These are phyloP conservation scores for Euphrasia arctica DNA, from an alignment of 305 asterid genomes.

Conservation along the genomic window DNA sequence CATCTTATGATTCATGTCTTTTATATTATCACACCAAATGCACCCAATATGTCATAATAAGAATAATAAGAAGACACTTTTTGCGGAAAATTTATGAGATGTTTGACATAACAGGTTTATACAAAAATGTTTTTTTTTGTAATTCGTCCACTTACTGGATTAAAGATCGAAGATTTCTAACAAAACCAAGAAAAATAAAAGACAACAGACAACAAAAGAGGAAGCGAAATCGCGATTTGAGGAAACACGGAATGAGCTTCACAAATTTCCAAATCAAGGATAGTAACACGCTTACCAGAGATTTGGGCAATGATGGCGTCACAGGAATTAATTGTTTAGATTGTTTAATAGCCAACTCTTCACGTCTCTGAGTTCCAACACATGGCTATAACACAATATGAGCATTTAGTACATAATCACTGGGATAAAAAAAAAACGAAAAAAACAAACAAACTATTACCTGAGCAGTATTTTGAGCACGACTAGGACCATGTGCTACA, in stretches of 20 bases:
- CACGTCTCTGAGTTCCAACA: constrained; percentile 67
- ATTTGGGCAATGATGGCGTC: constrained; percentile 65
- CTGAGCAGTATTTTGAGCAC: constrained; percentile 65
- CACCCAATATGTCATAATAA: too few species aligned
- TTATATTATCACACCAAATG: too few species aligned
- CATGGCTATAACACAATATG: constrained; percentile 39
- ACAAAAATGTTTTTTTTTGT: too few species aligned
- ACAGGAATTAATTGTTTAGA: constrained; percentile 81
- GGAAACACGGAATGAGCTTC: constrained; percentile 10
- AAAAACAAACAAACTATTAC: constrained; percentile 31
- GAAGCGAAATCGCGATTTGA: constrained; percentile 1
- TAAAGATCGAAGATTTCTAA: too few species aligned
- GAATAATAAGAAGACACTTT: too few species aligned
- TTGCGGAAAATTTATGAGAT: too few species aligned
- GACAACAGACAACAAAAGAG: too few species aligned
- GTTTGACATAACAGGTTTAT: too few species aligned
- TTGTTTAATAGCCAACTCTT: constrained; percentile 80
- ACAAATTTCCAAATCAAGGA: constrained; percentile 2
- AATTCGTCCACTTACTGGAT: too few species aligned
- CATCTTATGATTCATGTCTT: too few species aligned
- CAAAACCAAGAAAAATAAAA: neutral
- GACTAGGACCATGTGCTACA: constrained; percentile 72
- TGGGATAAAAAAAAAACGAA: constrained; percentile 22
- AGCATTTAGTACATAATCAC: constrained; percentile 3
- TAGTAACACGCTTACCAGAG: constrained; percentile 48